A percentile compares a stretch with the other conserved stretches of the same genome.
phyloP scores from a whole-genome alignment of 202 grass and related monocot genomes.

The Schoenoplectus tabernaemontani region DNA sequence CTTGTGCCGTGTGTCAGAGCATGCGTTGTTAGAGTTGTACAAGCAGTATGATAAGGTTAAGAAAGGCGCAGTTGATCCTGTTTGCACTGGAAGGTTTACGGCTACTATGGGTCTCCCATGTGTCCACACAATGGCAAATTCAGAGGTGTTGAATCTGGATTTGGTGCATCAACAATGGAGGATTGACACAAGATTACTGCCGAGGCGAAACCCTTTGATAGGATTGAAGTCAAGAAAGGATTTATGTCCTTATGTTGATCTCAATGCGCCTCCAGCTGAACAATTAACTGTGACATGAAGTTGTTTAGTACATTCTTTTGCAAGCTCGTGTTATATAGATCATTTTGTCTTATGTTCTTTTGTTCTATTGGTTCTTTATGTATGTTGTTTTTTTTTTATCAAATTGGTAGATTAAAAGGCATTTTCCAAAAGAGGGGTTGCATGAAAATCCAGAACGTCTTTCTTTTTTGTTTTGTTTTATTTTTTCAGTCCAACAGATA shows the following conservation, averaged over 20 bases:
- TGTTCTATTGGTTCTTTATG: not conserved
- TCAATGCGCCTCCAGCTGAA: not conserved
- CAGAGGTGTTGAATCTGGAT: slow-evolving; percentile 3
- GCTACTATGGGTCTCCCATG: slow-evolving; percentile 27
- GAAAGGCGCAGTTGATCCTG: not conserved
- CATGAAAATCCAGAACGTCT: not conserved
- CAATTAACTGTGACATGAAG: not conserved
- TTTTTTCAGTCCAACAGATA: too few relatives aligned
- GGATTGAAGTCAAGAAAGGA: slow-evolving; percentile 16
- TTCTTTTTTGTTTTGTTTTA: too few relatives aligned
- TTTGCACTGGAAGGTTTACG: slow-evolving; percentile 18
- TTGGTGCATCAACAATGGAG: slow-evolving; percentile 19
- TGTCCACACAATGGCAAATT: slow-evolving; percentile 19
- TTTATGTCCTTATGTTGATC: slow-evolving; percentile 6
- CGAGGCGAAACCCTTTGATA: slow-evolving; percentile 9
- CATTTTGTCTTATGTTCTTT: not conserved
- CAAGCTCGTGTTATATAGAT: not conserved
- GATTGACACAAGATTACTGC: slow-evolving; percentile 16
- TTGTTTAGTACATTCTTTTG: not conserved
- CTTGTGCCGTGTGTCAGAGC: slow-evolving; percentile 16
- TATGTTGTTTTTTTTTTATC: too few relatives aligned
- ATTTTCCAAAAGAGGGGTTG: not conserved
- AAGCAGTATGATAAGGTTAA: slow-evolving; percentile 24
- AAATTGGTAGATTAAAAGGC: not conserved
- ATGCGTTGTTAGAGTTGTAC: slow-evolving; percentile 14